phyloP scores from a whole-genome alignment of 2,329 filamentous ascomycete species.

The Daldinia sp. region DNA sequence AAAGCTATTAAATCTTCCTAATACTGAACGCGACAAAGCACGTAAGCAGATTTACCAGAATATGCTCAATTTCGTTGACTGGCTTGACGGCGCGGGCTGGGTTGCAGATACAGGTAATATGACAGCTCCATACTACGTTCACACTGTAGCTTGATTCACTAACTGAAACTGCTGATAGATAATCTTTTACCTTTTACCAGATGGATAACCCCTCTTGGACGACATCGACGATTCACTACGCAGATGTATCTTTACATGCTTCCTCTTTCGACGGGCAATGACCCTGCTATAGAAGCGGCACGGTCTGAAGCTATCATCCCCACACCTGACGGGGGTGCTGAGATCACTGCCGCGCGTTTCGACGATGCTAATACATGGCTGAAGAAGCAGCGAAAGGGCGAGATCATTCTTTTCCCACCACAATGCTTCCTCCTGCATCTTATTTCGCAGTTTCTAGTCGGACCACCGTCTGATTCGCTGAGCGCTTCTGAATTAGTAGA shows the following conservation, averaged over 20 bases:
- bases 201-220: slow-evolving; percentile 85
- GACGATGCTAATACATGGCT: slow-evolving; percentile 79
- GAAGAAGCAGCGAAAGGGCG: slow-evolving; percentile 67
- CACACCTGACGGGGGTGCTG: slow-evolving; percentile 75
- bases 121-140: neutral
- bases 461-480: slow-evolving; percentile 47
- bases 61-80: slow-evolving; percentile 74
- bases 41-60: slow-evolving; percentile 77
- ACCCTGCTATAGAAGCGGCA: slow-evolving; percentile 52
- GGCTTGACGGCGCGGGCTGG: slow-evolving; percentile 68
- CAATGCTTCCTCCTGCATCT: slow-evolving; percentile 81
- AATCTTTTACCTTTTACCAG: slow-evolving; percentile 84
- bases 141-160: neutral
- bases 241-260: slow-evolving; percentile 98
- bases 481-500: slow-evolving; percentile 42
- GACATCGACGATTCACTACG: slow-evolving; percentile 85
- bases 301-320: slow-evolving; percentile 70
- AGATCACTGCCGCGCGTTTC: slow-evolving; percentile 82
- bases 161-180: slow-evolving; percentile 55
- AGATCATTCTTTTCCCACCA: slow-evolving; percentile 89
- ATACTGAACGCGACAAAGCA: slow-evolving; percentile 71
- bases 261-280: slow-evolving; percentile 61
- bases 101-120: slow-evolving; percentile 72
- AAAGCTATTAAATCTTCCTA: slow-evolving; percentile 70
- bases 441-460: slow-evolving; percentile 65